Base-by-base conservation (phyloP, 345 rosid species). In the Excoecaria agallocha region DNA sequence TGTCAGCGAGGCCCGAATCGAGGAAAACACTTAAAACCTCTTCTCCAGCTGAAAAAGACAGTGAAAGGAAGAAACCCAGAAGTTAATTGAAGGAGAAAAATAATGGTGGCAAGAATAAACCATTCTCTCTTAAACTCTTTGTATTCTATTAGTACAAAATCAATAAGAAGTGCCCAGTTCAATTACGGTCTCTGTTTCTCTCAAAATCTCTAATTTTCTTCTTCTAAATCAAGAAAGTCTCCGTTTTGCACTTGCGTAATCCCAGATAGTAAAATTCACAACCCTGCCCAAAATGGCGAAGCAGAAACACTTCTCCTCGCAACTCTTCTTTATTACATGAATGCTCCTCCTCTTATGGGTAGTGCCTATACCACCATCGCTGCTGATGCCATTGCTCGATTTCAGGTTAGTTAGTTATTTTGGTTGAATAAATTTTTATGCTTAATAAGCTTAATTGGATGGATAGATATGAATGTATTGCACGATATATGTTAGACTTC, bases 301-400 rank as follows among this genome's bases (percentile, higher is more conserved):
- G 71, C 76, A 3, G 85, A 85, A 56, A 84, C 87, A 55, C 92
- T 89, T 81, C 91, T 94, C 76, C 87, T 94, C 74, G 88, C 98
- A 1, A 92, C 98, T 74, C 98, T 97, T 5, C 97, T 94, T 84
- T 94, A 90, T 84, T 94, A 94, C 82, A 97, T 94, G 4, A 94
- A 94, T 86, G 98, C 98, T 79, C 97, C 98, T 88, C 98, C 98
- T 22, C 98, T 92, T 71, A 94, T 94, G 98, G 98, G 98, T 37
- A 92, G 98, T 78, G 98, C 98, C 43, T 94, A 94, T 86, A 90
- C 97, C 58, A 94, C 98, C 68, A 92, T 94, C 20, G 97, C 98
- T 50, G 98, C 97, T 51, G 98, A 94, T 80, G 92, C 97, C 66
- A 84, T 92, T 62, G 92, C 97, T 63, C 91, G 98, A 49, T 94